These are phyloP conservation scores for Blastobotrys persicus DNA, from an alignment of 1,139 yeast species.

Conservation along the genomic window DNA sequence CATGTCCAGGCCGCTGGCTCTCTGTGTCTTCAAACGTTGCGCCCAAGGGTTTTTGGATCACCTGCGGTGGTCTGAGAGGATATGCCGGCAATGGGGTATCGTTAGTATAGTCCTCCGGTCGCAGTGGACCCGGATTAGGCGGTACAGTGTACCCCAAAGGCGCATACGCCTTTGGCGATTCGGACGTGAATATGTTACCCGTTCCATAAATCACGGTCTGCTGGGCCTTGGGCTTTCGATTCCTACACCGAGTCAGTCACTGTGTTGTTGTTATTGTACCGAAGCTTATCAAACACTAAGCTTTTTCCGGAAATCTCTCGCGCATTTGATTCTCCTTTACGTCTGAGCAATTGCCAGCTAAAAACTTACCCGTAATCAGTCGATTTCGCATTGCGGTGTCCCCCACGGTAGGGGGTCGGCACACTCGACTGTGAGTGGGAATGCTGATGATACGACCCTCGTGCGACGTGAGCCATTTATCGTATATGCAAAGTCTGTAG, in stretches of 20 bases:
- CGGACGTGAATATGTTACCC: conserved; percentile 29
- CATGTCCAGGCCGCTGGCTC: conserved; percentile 26
- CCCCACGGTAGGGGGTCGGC: neutral
- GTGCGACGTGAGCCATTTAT: neutral
- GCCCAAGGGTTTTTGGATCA: conserved; percentile 28
- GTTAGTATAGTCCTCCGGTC: conserved; percentile 29
- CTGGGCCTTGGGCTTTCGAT: neutral
- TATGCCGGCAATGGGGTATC: conserved; percentile 31
- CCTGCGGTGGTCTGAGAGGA: conserved; percentile 27
- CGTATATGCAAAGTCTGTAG: neutral
- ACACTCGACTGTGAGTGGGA: neutral
- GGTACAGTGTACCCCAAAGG: conserved; percentile 33
- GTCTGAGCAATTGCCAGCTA: too few relatives aligned
- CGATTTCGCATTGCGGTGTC: neutral
- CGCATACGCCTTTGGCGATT: conserved; percentile 34
- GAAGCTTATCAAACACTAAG: too few relatives aligned
- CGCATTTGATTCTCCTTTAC: too few relatives aligned
- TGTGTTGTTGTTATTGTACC: too few relatives aligned
- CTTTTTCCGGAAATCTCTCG: too few relatives aligned
- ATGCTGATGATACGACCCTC: neutral
- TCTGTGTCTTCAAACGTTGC: conserved; percentile 35
- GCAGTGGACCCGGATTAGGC: conserved; percentile 24
- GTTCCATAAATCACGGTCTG: conserved; percentile 10
- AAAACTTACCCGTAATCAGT: neutral
- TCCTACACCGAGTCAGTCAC: too few relatives aligned